These are phyloP conservation scores for Russula sp. DNA, from an alignment of 768 basidiomycete species.

Conservation along the genomic window DNA sequence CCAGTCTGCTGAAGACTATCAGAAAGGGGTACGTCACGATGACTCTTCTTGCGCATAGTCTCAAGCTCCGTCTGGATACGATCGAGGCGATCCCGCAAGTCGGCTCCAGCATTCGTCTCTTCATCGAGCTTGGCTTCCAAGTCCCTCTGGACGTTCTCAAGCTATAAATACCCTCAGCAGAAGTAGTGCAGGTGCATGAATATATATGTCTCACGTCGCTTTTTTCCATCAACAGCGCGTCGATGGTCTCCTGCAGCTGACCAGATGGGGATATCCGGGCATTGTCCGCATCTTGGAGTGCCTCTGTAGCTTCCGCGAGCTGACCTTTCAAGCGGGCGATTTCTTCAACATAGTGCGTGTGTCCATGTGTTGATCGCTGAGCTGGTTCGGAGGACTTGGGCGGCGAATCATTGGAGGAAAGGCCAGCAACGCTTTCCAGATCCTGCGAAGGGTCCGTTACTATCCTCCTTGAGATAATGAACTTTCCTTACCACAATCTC, in stretches of 20 bases:
- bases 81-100: conserved; percentile 30
- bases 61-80: conserved; percentile 49
- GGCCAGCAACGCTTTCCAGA: conserved; percentile 45
- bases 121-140: conserved; percentile 9
- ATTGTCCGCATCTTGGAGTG: conserved; percentile 23
- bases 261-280: background rate
- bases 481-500: conserved; percentile 61
- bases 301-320: conserved; percentile 35
- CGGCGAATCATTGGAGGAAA: conserved; percentile 23
- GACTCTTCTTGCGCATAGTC: conserved; percentile 45
- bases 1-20: conserved; percentile 33
- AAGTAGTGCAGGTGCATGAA: background rate
- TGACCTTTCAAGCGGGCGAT: conserved; percentile 45
- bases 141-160: conserved; percentile 5
- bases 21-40: conserved; percentile 45
- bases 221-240: conserved; percentile 11
- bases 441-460: conserved; percentile 38
- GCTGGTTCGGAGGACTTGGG: conserved; percentile 42
- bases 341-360: conserved; percentile 46
- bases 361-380: conserved; percentile 44
- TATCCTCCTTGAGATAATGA: background rate
- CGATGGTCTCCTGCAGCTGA: conserved; percentile 12
- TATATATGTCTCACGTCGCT: conserved; percentile 11
- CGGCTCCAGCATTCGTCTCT: conserved; percentile 17
- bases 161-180: conserved; percentile 7